These are phyloP conservation scores for Aspergillus sp. DNA, from an alignment of 2,329 filamentous ascomycete genomes.

Conservation along the genomic window DNA sequence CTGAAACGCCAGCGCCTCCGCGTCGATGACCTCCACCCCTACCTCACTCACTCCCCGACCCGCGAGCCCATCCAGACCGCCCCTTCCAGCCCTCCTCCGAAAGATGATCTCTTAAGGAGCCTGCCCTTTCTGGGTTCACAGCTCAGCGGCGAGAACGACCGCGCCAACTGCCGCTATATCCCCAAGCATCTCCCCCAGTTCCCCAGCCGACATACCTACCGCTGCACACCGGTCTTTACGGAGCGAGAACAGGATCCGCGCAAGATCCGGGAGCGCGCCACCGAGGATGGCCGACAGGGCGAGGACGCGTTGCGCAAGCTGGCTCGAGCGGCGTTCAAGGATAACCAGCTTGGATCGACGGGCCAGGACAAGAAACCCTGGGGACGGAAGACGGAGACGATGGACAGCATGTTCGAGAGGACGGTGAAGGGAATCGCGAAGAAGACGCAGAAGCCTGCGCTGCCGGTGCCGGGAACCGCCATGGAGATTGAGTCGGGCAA, in stretches of 20 bases:
- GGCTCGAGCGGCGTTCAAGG: slow-evolving; percentile 39
- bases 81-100: slow-evolving; percentile 32
- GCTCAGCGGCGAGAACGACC: slow-evolving; percentile 39
- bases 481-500: slow-evolving; percentile 23
- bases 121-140: slow-evolving; percentile 43
- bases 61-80: slow-evolving; percentile 17
- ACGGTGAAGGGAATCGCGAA: slow-evolving; percentile 44
- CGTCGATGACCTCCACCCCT: slow-evolving; percentile 24
- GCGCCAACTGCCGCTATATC: slow-evolving; percentile 44
- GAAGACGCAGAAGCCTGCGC: slow-evolving; percentile 26
- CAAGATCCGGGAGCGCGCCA: slow-evolving; percentile 52
- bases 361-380: slow-evolving; percentile 33
- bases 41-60: slow-evolving; percentile 21
- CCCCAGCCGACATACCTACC: slow-evolving; percentile 57
- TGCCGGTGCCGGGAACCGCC: slow-evolving; percentile 14
- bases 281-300: slow-evolving; percentile 55
- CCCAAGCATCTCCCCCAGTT: slow-evolving; percentile 53
- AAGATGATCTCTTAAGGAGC: slow-evolving; percentile 26
- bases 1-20: slow-evolving; percentile 22
- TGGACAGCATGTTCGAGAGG: slow-evolving; percentile 47
- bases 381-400: slow-evolving; percentile 30
- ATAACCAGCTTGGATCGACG: slow-evolving; percentile 32
- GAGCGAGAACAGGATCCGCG: slow-evolving; percentile 51
- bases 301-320: slow-evolving; percentile 57
- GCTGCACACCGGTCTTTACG: slow-evolving; percentile 49